phyloP scores from a whole-genome alignment of 345 rosid genomes.

The Arabidopsis thaliana region TAIR10.1 NC_003075.7:6285501-6286000 shows the following conservation, averaged over 20 bases:
- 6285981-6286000: conserved; percentile 99
- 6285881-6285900: conserved; percentile 15
- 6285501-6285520: conserved; percentile 92
- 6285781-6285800: conserved; percentile 85
- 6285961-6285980: conserved; percentile 92
- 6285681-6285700: not conserved
- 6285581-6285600: not conserved
- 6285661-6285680: not conserved
- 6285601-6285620: not conserved
- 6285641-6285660: not conserved
- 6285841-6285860: conserved; percentile 34
- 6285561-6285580: too few species aligned
- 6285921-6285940: conserved; percentile 95
- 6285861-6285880: conserved; percentile 33
- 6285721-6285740: not conserved
- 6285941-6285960: conserved; percentile 66
- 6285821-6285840: conserved; percentile 98
- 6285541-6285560: too few species aligned
- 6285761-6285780: conserved; percentile 85
- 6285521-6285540: not conserved
- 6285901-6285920: conserved; percentile 74
- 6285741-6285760: conserved; percentile 59
- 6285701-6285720: not conserved
- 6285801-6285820: conserved; percentile 90
- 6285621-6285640: not conserved